Evolutionary conservation across 140 eudicot species (phyloP).

Genomic region (Oenanthe javanica): DNA sequence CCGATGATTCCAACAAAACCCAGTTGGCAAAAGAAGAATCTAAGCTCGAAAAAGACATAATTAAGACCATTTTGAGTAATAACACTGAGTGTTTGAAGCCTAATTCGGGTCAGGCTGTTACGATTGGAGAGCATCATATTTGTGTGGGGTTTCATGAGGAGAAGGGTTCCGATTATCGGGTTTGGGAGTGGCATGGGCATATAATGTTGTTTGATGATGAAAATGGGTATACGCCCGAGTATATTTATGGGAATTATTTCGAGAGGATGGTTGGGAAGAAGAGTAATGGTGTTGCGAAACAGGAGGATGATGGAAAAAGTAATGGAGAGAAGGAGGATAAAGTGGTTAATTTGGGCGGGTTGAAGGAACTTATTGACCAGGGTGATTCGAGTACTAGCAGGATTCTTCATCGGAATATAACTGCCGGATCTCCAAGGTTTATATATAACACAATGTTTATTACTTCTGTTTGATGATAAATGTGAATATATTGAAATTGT

Average conservation of each 20-base stretch:
- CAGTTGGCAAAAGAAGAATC: conserved; percentile 83
- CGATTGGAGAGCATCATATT: conserved; percentile 81
- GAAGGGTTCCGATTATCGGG: conserved; percentile 83
- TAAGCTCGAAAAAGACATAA: conserved; percentile 74
- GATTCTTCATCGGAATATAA: conserved; percentile 38
- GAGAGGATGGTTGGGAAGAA: conserved; percentile 45
- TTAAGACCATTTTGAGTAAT: conserved; percentile 49
- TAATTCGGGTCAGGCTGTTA: conserved; percentile 92
- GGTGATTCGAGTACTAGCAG: conserved; percentile 31
- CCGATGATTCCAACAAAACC: conserved; percentile 30
- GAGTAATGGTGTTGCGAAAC: conserved; percentile 11
- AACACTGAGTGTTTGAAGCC: conserved; percentile 67
- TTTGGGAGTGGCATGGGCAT: conserved; percentile 99
- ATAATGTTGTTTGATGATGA: conserved; percentile 94
- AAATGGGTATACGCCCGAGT: conserved; percentile 75
- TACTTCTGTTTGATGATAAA: background rate
- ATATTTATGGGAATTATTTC: conserved; percentile 91
- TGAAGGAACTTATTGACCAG: conserved; percentile 47
- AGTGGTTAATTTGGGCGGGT: conserved; percentile 24
- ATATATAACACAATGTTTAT: background rate
- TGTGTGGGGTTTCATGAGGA: conserved; percentile 95
- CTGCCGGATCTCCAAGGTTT: conserved; percentile 39
- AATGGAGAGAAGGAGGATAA: conserved; percentile 29
- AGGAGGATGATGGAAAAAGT: background rate
- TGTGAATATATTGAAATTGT: background rate